Percentiles rank a stretch among this genome's conserved stretches.
phyloP scores from a whole-genome alignment of 768 basidiomycete genomes.

The Collybia nuda region DNA sequence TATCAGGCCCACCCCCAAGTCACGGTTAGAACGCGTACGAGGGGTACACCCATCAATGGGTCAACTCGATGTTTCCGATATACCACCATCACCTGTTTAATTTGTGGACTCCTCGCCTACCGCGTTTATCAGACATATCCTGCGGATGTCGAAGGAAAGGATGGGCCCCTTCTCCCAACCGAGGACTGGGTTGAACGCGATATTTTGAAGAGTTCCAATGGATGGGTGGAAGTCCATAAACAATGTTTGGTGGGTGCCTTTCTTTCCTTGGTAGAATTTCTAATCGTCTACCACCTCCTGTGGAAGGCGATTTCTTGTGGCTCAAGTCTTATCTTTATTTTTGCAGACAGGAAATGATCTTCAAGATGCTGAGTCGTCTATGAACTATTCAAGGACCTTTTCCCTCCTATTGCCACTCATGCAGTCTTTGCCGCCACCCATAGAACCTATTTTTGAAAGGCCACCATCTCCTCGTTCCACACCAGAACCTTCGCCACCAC shows the following conservation, averaged over 20 bases:
- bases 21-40: constrained; percentile 63
- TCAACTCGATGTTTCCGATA: constrained; percentile 55
- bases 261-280: background rate
- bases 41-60: constrained; percentile 38
- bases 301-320: background rate
- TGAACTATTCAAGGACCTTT: constrained; percentile 45
- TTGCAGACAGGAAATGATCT: constrained; percentile 40
- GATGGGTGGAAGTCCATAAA: constrained; percentile 74
- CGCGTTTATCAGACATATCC: constrained; percentile 64
- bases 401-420: constrained; percentile 41
- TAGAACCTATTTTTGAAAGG: constrained; percentile 21
- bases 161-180: constrained; percentile 66
- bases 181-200: constrained; percentile 80
- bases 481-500: constrained; percentile 25
- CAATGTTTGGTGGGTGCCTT: constrained; percentile 61
- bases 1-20: constrained; percentile 65
- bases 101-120: constrained; percentile 66
- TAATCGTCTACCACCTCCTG: background rate
- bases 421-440: constrained; percentile 22
- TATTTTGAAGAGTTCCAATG: constrained; percentile 61
- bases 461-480: constrained; percentile 21
- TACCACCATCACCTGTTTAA: constrained; percentile 66
- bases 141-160: constrained; percentile 55
- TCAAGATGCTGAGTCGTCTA: constrained; percentile 34
- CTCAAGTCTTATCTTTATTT: constrained; percentile 8